Evolutionary conservation across 352 stramenopile genomes (phyloP).

Genomic region (Aphanomyces astaci): DNA sequence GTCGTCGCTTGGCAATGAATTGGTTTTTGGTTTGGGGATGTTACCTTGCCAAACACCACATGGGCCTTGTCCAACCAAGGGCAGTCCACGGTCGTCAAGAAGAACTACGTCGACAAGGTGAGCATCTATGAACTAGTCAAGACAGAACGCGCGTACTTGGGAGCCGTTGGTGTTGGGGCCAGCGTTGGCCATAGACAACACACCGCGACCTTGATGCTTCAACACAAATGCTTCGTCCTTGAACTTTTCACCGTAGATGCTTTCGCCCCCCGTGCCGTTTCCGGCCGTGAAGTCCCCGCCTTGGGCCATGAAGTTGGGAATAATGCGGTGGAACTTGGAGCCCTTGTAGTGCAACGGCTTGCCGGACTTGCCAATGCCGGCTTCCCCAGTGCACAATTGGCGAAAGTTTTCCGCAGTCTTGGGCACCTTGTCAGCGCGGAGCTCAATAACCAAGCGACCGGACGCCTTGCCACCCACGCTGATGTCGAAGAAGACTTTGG

Average conservation of each 20-base stretch:
- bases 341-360: conserved; percentile 85
- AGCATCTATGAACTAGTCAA: conserved; percentile 22
- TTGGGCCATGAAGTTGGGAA: conserved; percentile 93
- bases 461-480: conserved; percentile 85
- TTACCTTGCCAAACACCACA: conserved; percentile 91
- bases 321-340: conserved; percentile 89
- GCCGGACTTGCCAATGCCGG: conserved; percentile 76
- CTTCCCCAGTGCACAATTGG: conserved; percentile 95
- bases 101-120: conserved; percentile 86
- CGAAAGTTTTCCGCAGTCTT: conserved; percentile 99
- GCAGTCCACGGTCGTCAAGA: conserved; percentile 91
- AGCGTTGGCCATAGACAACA: conserved; percentile 96
- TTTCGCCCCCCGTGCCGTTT: conserved; percentile 84
- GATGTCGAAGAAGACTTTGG: conserved; percentile 96
- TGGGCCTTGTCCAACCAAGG: conserved; percentile 84
- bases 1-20: neutral
- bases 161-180: conserved; percentile 96
- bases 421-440: conserved; percentile 93
- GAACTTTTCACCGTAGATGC: conserved; percentile 94
- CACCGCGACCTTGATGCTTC: conserved; percentile 82
- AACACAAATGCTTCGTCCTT: conserved; percentile 94
- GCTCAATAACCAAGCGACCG: conserved; percentile 81
- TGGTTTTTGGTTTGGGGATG: neutral
- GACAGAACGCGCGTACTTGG: conserved; percentile 30
- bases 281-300: conserved; percentile 95